These are phyloP conservation scores for Solidago caesia DNA, from an alignment of 129 eudicot genomes.

Conservation along the genomic window DNA sequence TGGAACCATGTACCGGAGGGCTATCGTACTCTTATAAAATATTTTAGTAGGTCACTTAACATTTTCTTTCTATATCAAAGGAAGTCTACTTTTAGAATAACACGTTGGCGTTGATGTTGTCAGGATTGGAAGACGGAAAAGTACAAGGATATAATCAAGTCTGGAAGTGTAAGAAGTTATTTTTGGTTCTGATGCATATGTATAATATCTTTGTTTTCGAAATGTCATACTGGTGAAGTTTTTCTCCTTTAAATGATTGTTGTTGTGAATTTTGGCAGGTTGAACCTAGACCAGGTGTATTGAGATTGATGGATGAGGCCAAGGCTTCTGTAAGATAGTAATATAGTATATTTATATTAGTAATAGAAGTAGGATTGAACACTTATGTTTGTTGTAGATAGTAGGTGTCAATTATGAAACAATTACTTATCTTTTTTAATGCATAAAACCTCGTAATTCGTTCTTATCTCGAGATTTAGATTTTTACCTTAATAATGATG, in stretches of 20 bases:
- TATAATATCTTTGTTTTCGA: slow-evolving; percentile 1
- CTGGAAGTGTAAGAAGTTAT: slow-evolving; percentile 81
- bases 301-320: slow-evolving; percentile 97
- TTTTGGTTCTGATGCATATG: neutral
- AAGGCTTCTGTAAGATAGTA: slow-evolving; percentile 82
- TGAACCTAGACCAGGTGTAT: slow-evolving; percentile 90
- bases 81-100: too few species aligned
- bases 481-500: neutral
- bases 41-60: too few species aligned
- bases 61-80: too few species aligned
- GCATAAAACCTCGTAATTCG: neutral
- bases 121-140: slow-evolving; percentile 99
- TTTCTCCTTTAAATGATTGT: neutral
- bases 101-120: neutral
- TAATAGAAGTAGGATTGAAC: too few species aligned
- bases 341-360: neutral
- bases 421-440: too few species aligned
- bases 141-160: slow-evolving; percentile 91
- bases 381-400: too few species aligned
- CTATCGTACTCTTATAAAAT: too few species aligned
- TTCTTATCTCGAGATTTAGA: neutral
- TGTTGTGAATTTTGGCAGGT: slow-evolving; percentile 52
- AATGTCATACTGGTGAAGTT: neutral
- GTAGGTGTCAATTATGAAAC: too few species aligned
- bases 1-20: too few species aligned